phyloP scores from a whole-genome alignment of 1,284 basidiomycete genomes.

The Cystobasidium slooffiae region DNA sequence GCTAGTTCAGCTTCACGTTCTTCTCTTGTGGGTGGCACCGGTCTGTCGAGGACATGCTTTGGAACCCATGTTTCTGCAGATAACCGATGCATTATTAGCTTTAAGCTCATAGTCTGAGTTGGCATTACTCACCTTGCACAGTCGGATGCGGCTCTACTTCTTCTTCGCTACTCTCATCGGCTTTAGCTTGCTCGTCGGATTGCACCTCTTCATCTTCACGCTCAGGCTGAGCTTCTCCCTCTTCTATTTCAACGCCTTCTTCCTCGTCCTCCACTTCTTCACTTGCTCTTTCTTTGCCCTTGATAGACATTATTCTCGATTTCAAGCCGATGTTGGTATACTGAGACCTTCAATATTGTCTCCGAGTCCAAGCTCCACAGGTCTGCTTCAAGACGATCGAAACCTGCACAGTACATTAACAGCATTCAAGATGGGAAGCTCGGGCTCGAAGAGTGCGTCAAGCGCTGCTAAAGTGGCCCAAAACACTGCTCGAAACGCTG shows the following conservation, averaged over 20 bases:
- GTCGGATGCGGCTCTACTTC: not conserved
- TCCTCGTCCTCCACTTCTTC: conserved; percentile 11
- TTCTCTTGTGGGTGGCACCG: conserved; percentile 51
- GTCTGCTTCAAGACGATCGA: not conserved
- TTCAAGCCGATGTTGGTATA: not conserved
- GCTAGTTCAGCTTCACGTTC: conserved; percentile 51
- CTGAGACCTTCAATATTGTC: not conserved
- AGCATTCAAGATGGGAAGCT: conserved; percentile 5
- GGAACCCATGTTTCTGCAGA: conserved; percentile 46
- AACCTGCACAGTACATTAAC: not conserved
- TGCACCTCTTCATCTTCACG: conserved; percentile 14
- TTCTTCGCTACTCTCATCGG: not conserved
- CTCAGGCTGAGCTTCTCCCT: conserved; percentile 26
- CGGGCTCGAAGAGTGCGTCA: conserved; percentile 9
- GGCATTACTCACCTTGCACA: not conserved
- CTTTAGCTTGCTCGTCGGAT: not conserved
- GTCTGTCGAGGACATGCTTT: conserved; percentile 46
- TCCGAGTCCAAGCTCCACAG: not conserved
- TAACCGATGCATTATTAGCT: not conserved
- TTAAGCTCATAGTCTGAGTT: not conserved
- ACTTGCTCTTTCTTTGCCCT: conserved; percentile 38
- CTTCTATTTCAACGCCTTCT: conserved; percentile 22
- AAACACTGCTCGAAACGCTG: conserved; percentile 3
- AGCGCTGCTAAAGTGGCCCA: conserved; percentile 26
- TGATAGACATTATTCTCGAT: conserved; percentile 15